These are phyloP conservation scores for Fraxinus nigra DNA, from an alignment of 305 asterid species.

Conservation along the genomic window DNA sequence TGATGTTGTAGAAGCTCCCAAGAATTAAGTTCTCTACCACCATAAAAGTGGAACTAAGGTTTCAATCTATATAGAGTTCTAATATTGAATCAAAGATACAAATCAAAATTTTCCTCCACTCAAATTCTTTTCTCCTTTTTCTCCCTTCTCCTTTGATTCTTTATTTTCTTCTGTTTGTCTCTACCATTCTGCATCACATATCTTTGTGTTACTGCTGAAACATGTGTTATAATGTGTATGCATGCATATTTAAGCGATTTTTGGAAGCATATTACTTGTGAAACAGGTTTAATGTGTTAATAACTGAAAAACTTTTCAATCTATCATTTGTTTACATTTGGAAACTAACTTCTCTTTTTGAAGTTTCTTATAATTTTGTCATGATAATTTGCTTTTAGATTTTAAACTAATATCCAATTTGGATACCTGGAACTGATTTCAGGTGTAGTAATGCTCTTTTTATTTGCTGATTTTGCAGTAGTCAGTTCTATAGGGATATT, in stretches of 20 bases:
- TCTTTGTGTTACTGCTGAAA: neutral
- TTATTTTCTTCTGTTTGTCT: neutral
- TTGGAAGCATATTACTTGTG: neutral
- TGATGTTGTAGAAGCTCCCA: neutral
- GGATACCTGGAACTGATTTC: neutral
- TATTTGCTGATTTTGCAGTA: constrained; percentile 45
- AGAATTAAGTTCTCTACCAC: neutral
- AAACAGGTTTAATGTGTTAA: neutral
- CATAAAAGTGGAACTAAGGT: neutral
- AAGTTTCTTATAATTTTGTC: neutral
- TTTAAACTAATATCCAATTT: neutral
- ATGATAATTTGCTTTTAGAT: neutral
- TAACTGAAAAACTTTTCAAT: neutral
- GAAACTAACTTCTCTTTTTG: constrained; percentile 10
- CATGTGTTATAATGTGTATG: neutral
- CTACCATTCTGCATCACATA: neutral
- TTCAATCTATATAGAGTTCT: neutral
- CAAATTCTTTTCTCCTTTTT: neutral
- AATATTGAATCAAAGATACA: neutral
- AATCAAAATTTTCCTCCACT: neutral
- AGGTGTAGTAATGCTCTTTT: constrained; percentile 2
- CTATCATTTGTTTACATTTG: neutral
- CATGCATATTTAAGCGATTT: neutral
- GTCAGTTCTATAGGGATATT: constrained; percentile 75
- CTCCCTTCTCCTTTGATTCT: neutral